Percentiles rank a stretch among this genome's conserved stretches.
These are phyloP conservation scores for Pseudogymnoascus sp. DNA, from an alignment of 2,329 filamentous ascomycete genomes.

Conservation along the genomic window DNA sequence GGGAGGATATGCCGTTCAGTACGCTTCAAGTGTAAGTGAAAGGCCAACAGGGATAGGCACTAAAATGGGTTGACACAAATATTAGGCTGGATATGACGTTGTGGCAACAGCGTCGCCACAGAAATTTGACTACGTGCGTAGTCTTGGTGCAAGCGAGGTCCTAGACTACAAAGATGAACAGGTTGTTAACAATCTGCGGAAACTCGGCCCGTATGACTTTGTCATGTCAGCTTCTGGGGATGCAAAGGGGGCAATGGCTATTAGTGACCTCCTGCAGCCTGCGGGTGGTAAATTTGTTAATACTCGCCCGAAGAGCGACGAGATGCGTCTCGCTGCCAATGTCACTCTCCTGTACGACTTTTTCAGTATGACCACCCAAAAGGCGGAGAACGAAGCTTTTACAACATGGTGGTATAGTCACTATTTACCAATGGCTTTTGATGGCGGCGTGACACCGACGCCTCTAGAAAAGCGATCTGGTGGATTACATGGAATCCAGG, in stretches of 20 bases:
- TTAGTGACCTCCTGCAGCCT: not conserved
- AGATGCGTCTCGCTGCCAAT: not conserved
- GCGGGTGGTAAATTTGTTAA: not conserved
- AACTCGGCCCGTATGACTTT: not conserved
- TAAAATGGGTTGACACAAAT: not conserved
- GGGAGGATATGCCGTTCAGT: slow-evolving; percentile 16
- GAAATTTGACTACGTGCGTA: slow-evolving; percentile 18
- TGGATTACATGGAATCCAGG: not conserved
- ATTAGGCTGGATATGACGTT: slow-evolving; percentile 14
- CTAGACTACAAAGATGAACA: slow-evolving; percentile 17
- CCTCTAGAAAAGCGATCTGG: not conserved
- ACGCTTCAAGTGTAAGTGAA: slow-evolving; percentile 9
- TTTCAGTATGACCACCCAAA: not conserved
- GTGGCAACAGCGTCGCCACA: slow-evolving; percentile 16
- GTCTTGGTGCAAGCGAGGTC: slow-evolving; percentile 13
- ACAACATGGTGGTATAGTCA: not conserved
- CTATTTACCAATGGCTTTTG: not conserved
- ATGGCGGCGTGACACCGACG: not conserved
- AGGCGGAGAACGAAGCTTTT: not conserved
- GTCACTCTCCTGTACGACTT: not conserved
- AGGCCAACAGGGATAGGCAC: not conserved
- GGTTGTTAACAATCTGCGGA: not conserved
- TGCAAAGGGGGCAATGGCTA: not conserved
- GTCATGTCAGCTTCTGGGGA: not conserved
- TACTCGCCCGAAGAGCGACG: not conserved